Conservation (phyloP, 148 eudicot genomes). For the Chenopodium quinoa region DNA sequence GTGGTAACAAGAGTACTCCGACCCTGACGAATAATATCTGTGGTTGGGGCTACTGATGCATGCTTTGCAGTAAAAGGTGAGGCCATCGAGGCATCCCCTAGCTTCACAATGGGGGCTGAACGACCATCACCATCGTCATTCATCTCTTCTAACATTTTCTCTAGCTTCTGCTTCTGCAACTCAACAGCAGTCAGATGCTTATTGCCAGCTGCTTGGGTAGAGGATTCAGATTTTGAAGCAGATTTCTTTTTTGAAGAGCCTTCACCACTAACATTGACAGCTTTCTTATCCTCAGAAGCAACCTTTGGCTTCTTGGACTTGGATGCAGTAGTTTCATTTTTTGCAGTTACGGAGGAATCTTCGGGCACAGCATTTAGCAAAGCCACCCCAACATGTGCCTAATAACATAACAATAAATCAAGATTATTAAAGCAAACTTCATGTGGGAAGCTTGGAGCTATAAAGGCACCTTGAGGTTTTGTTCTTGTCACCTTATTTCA, state of each 20-base stretch:
- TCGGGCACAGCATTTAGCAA: conserved; percentile 71
- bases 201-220: conserved; percentile 45
- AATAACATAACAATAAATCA: conserved; percentile 18
- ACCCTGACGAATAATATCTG: conserved; percentile 87
- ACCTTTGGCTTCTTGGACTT: conserved; percentile 59
- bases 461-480: not conserved
- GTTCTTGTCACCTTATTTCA: too few relatives aligned
- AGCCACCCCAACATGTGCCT: conserved; percentile 97
- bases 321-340: conserved; percentile 46
- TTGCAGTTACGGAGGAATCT: conserved; percentile 45
- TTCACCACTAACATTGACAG: conserved; percentile 43
- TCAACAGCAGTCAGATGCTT: conserved; percentile 75
- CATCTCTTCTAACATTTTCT: conserved; percentile 81
- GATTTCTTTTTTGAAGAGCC: conserved; percentile 48
- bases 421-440: not conserved
- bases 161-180: conserved; percentile 67
- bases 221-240: conserved; percentile 41
- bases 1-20: conserved; percentile 94
- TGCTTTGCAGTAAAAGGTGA: conserved; percentile 98
- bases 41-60: conserved; percentile 81
- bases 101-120: conserved; percentile 78
- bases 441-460: not conserved
- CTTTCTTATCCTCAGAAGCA: conserved; percentile 45
- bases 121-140: conserved; percentile 87
- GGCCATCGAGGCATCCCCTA: conserved; percentile 99